Conservation (phyloP, 345 rosid genomes). For the Eucalyptus coolabah region DNA sequence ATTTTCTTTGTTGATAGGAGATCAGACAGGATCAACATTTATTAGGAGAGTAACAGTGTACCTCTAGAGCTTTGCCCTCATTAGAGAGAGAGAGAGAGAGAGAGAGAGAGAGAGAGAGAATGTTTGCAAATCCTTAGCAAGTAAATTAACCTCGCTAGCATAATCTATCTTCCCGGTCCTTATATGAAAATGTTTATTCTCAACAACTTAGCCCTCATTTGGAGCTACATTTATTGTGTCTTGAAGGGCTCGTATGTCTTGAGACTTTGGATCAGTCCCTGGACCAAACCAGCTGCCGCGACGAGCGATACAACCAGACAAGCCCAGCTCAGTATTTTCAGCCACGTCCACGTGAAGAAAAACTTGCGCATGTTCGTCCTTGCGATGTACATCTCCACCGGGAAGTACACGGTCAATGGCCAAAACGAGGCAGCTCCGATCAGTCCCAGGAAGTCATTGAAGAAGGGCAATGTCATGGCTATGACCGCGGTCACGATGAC, state of each 20-base stretch:
- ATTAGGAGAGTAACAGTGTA: too few species aligned
- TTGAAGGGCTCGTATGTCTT: constrained; percentile 62
- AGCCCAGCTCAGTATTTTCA: constrained; percentile 36
- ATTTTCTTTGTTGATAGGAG: too few species aligned
- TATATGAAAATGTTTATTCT: background rate
- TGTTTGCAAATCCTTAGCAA: background rate
- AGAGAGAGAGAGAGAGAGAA: too few species aligned
- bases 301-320: constrained; percentile 52
- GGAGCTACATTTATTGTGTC: background rate
- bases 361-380: constrained; percentile 30
- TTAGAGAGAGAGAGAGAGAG: too few species aligned
- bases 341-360: constrained; percentile 41
- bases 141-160: background rate
- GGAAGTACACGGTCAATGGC: constrained; percentile 86
- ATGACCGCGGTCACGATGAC: constrained; percentile 46
- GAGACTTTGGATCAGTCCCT: constrained; percentile 45
- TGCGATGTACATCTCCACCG: constrained; percentile 74
- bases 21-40: too few species aligned
- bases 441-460: constrained; percentile 73
- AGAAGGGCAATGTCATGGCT: constrained; percentile 89
- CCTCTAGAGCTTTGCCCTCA: too few species aligned
- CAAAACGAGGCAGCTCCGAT: constrained; percentile 72
- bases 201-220: background rate
- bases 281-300: constrained; percentile 63
- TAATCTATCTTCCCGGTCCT: background rate